Base-by-base conservation (phyloP, 2,329 filamentous ascomycete species). In the Parasarocladium wereldwijsianum region DNA sequence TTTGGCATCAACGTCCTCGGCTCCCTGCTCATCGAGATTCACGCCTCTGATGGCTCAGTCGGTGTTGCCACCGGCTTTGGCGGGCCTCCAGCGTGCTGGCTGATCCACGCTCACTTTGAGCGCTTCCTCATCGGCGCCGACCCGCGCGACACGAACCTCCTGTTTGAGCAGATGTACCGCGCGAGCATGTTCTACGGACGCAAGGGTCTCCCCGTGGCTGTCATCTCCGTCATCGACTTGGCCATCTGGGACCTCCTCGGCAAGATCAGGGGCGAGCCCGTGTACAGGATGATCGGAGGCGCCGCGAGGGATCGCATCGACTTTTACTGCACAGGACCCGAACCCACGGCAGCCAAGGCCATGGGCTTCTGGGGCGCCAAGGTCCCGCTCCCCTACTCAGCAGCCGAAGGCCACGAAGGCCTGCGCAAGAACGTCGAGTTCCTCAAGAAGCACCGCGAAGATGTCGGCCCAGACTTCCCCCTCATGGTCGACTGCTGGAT, bases 401-500 rank as follows among this genome's bases (percentile, higher is more conserved):
- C 86, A 1, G 85, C 86, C 28, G 86, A 94, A 47, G 86, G 85
- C 5, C 73, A 75, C 15, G 73, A 68, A 34, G 86, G 86, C 4
- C 58, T 94, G 44, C 70, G 70, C 50, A 93, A 92, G 64, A 94
- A 94, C 50, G 69, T 93, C 32, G 84, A 84, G 50, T 94, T 86
- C 50, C 67, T 94, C 29, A 73, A 77, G 41, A 77, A 82, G 54
- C 83, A 93, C 54, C 73, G 85, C 32, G 80, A 85, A 47, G 71
- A 71, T 32, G 78, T 94, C 24, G 86, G 86, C 0, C 81, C 84
- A 0, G 81, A 93, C 51, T 94, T 90, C 51, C 86, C 86, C 26
- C 66, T 94, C 40, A 86, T 92, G 64, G 86, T 94, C 5, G 86
- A 94, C 58, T 94, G 86, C 64, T 94, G 93, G 58, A 94, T 94